Evolutionary conservation across 257 asterid species (phyloP).

Genomic region (Eucommia ulmoides): DNA sequence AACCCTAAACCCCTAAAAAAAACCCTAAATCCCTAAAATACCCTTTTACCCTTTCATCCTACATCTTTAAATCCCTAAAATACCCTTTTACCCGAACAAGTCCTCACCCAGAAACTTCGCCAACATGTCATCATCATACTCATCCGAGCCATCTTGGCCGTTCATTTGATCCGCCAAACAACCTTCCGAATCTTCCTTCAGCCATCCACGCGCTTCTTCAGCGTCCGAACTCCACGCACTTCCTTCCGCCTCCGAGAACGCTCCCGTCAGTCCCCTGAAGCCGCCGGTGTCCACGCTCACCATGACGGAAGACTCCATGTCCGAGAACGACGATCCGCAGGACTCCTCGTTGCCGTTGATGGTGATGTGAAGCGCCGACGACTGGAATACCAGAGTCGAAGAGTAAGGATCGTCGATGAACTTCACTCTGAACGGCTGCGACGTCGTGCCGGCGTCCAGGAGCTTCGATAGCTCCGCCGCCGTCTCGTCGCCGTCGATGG

Average conservation of each 20-base stretch:
- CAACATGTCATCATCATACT: conserved; percentile 23
- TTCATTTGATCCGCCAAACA: conserved; percentile 10
- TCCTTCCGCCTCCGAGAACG: neutral
- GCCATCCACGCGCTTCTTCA: conserved; percentile 18
- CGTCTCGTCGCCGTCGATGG: conserved; percentile 40
- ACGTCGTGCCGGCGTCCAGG: conserved; percentile 21
- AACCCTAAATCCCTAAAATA: conserved; percentile 23
- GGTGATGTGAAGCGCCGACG: conserved; percentile 52
- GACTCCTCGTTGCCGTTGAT: conserved; percentile 64
- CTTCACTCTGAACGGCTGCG: conserved; percentile 33
- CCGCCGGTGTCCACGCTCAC: conserved; percentile 52
- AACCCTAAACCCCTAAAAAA: neutral
- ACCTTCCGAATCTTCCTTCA: conserved; percentile 15
- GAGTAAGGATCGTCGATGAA: conserved; percentile 50
- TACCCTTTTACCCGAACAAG: conserved; percentile 7
- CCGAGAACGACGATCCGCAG: conserved; percentile 74
- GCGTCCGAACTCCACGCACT: conserved; percentile 15
- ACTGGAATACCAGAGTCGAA: conserved; percentile 29
- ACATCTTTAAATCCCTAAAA: neutral
- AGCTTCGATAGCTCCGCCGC: conserved; percentile 36
- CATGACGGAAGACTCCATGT: conserved; percentile 52
- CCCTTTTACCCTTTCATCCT: neutral
- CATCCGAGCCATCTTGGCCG: conserved; percentile 16
- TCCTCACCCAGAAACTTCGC: conserved; percentile 29
- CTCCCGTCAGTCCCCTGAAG: conserved; percentile 6